Percentiles rank a stretch among this genome's conserved stretches.
Conservation (phyloP, 495 filamentous ascomycete species). For the Podospora pseudocomata region DNA sequence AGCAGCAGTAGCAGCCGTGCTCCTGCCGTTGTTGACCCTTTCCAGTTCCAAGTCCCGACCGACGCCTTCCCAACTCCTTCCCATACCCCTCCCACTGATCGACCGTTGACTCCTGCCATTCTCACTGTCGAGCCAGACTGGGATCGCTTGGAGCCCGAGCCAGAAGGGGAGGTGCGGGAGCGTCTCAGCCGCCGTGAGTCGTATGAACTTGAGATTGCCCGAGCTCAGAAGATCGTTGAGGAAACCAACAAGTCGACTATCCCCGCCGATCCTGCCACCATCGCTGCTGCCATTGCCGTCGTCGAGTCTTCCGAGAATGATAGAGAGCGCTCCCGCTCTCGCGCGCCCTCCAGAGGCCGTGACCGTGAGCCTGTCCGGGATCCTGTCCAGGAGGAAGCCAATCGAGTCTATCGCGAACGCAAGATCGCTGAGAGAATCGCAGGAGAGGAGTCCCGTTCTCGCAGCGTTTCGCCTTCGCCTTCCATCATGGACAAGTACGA, state of each 20-base stretch:
- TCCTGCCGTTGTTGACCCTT: conserved; percentile 43
- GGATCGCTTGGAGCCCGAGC: conserved; percentile 14
- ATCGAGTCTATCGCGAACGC: conserved; percentile 49
- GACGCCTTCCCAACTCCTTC: conserved; percentile 46
- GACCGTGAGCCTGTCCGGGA: conserved; percentile 37
- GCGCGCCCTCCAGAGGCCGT: conserved; percentile 18
- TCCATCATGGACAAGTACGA: conserved; percentile 52
- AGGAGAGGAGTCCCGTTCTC: conserved; percentile 48
- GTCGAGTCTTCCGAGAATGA: conserved; percentile 27
- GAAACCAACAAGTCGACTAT: conserved; percentile 38
- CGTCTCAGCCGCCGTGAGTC: conserved; percentile 41
- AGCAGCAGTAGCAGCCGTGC: conserved; percentile 18
- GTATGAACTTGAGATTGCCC: conserved; percentile 38
- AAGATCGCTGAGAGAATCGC: conserved; percentile 44
- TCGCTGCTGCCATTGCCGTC: conserved; percentile 36
- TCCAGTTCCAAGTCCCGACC: conserved; percentile 48
- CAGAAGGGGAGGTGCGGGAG: conserved; percentile 20
- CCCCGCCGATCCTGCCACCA: conserved; percentile 33
- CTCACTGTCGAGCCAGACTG: conserved; percentile 44
- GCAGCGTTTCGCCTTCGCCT: conserved; percentile 39
- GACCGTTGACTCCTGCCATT: conserved; percentile 39
- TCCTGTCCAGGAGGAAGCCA: conserved; percentile 47
- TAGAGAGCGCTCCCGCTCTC: conserved; percentile 16
- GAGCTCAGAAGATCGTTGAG: conserved; percentile 33
- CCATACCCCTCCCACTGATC: conserved; percentile 30